Evolutionary conservation across 2,329 filamentous ascomycete genomes (phyloP).

Genomic region (Pezicula neosporulosa): DNA sequence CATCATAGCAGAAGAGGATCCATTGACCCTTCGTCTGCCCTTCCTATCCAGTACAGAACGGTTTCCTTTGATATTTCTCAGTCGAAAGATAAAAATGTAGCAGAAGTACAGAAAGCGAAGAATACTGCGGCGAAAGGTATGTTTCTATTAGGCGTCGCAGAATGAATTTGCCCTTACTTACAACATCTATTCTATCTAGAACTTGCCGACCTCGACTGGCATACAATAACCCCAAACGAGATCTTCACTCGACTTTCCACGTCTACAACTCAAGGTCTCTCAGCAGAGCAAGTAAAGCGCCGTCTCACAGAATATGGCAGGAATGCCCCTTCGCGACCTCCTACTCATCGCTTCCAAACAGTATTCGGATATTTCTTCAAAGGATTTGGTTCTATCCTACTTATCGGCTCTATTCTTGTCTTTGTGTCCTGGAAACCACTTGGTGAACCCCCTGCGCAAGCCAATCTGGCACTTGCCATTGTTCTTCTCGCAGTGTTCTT

Average conservation of each 20-base stretch:
- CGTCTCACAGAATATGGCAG: conserved; percentile 58
- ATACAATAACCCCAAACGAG: conserved; percentile 54
- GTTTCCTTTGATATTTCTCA: conserved; percentile 56
- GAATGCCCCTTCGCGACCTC: conserved; percentile 64
- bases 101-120: conserved; percentile 38
- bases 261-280: conserved; percentile 55
- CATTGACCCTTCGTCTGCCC: conserved; percentile 37
- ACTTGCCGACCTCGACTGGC: conserved; percentile 64
- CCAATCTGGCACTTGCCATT: conserved; percentile 71
- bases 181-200: conserved; percentile 35
- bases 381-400: conserved; percentile 70
- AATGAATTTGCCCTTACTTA: conserved; percentile 10
- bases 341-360: conserved; percentile 54
- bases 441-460: conserved; percentile 64
- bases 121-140: conserved; percentile 42
- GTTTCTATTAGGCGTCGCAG: background rate
- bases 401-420: conserved; percentile 66
- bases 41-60: conserved; percentile 54
- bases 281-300: conserved; percentile 50
- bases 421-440: conserved; percentile 76
- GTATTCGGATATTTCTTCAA: conserved; percentile 71
- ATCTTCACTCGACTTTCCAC: conserved; percentile 57
- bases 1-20: conserved; percentile 23
- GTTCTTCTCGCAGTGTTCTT: conserved; percentile 68
- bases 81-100: conserved; percentile 42